Conservation (phyloP, 1,284 basidiomycete species). For the Ustanciosporium gigantosporum region DNA sequence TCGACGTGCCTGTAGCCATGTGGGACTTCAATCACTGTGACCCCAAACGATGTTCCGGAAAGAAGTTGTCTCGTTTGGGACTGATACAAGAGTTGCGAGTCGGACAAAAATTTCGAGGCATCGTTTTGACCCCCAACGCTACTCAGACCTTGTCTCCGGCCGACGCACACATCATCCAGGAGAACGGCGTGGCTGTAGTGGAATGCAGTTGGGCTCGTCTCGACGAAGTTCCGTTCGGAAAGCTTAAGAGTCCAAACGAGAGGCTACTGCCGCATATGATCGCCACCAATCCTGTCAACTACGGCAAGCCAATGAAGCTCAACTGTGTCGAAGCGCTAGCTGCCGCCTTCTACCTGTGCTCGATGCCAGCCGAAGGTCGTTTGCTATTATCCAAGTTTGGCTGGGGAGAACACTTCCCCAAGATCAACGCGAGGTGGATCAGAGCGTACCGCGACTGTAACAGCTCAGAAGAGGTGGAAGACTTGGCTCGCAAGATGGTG, state of each 20-base stretch:
- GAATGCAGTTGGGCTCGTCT: constrained; percentile 96
- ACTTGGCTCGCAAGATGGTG: constrained; percentile 40
- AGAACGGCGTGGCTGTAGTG: constrained; percentile 85
- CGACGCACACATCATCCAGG: constrained; percentile 78
- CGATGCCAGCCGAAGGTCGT: constrained; percentile 39
- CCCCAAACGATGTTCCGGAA: constrained; percentile 89
- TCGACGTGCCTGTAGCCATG: constrained; percentile 52
- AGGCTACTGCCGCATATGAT: constrained; percentile 66
- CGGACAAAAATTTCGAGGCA: constrained; percentile 83
- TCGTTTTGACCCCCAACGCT: constrained; percentile 93
- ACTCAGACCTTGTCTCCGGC: constrained; percentile 78
- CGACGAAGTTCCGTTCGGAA: constrained; percentile 89
- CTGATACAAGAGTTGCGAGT: constrained; percentile 82
- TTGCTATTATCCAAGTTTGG: constrained; percentile 52
- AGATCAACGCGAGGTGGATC: constrained; percentile 46
- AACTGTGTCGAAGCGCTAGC: constrained; percentile 59
- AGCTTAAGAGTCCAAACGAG: constrained; percentile 90
- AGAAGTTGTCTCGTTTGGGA: constrained; percentile 84
- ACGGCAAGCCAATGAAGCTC: constrained; percentile 58
- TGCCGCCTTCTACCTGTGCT: constrained; percentile 51
- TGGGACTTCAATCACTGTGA: constrained; percentile 94
- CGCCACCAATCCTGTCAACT: constrained; percentile 59
- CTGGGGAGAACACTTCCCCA: constrained; percentile 53
- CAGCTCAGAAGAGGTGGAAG: constrained; percentile 31
- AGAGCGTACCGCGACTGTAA: constrained; percentile 37